Evolutionary conservation across 108 stramenopile species (phyloP).

Genomic region (Fragilariopsis cylindrus): DNA sequence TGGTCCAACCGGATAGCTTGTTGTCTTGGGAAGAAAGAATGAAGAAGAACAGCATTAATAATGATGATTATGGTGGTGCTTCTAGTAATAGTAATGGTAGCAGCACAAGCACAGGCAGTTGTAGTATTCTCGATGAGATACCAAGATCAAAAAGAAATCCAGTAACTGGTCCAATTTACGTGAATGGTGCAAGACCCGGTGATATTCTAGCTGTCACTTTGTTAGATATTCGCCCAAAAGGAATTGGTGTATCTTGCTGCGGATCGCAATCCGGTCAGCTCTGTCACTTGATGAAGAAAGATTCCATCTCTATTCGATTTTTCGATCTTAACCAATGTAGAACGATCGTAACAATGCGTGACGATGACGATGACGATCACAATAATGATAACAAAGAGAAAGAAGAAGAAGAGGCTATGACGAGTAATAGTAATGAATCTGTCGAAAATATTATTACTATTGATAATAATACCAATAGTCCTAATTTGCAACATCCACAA

Average conservation of each 20-base stretch:
- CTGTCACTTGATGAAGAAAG: constrained; percentile 19
- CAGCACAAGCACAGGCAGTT: neutral
- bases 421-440: constrained; percentile 4
- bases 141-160: neutral
- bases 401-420: constrained; percentile 14
- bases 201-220: constrained; percentile 44
- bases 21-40: neutral
- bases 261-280: constrained; percentile 39
- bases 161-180: constrained; percentile 44
- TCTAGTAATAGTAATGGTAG: neutral
- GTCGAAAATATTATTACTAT: neutral
- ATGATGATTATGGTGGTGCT: neutral
- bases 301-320: constrained; percentile 12
- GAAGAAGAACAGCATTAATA: neutral
- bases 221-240: constrained; percentile 35
- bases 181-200: constrained; percentile 41
- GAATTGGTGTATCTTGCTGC: constrained; percentile 42
- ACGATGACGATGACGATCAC: constrained; percentile 32
- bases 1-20: constrained; percentile 6
- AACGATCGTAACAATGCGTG: constrained; percentile 43
- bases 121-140: constrained; percentile 1
- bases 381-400: constrained; percentile 30
- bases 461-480: constrained; percentile 4
- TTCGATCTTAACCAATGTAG: constrained; percentile 31
- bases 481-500: constrained; percentile 33